Percentiles rank a stretch among this genome's conserved stretches.
phyloP scores from a whole-genome alignment of 805 yeast species.

The Ogataea methanolica region DNA sequence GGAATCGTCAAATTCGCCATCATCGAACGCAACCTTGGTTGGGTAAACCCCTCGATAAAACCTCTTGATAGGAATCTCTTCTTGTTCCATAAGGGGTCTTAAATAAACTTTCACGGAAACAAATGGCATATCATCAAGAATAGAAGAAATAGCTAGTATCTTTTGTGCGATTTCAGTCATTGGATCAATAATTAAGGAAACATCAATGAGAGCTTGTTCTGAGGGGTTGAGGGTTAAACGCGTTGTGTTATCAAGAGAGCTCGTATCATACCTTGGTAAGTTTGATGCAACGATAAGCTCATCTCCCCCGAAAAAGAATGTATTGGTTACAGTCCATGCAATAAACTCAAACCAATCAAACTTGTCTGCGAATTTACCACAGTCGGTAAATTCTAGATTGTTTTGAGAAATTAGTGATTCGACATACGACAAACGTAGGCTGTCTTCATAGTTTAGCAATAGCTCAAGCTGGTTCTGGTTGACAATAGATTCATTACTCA shows the following conservation, averaged over 20 bases:
- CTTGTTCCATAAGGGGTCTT: slow-evolving; percentile 44
- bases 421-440: slow-evolving; percentile 34
- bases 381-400: neutral
- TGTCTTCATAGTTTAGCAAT: slow-evolving; percentile 43
- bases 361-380: slow-evolving; percentile 5
- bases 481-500: slow-evolving; percentile 22
- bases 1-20: slow-evolving; percentile 26
- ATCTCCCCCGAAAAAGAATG: slow-evolving; percentile 29
- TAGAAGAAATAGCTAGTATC: slow-evolving; percentile 39
- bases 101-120: slow-evolving; percentile 51
- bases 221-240: slow-evolving; percentile 2
- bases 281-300: slow-evolving; percentile 10
- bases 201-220: slow-evolving; percentile 34
- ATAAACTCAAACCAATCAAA: slow-evolving; percentile 21
- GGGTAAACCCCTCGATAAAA: slow-evolving; percentile 50
- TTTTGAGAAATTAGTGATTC: slow-evolving; percentile 2
- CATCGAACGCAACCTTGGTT: slow-evolving; percentile 26
- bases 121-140: slow-evolving; percentile 40
- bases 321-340: slow-evolving; percentile 17
- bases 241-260: slow-evolving; percentile 1
- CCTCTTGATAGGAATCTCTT: slow-evolving; percentile 48
- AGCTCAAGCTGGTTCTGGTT: slow-evolving; percentile 28
- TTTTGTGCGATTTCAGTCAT: slow-evolving; percentile 64
- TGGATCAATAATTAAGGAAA: slow-evolving; percentile 69
- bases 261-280: slow-evolving; percentile 19